Evolutionary conservation across 805 yeast species (phyloP).

Genomic region (Allodekkera sacchari): DNA sequence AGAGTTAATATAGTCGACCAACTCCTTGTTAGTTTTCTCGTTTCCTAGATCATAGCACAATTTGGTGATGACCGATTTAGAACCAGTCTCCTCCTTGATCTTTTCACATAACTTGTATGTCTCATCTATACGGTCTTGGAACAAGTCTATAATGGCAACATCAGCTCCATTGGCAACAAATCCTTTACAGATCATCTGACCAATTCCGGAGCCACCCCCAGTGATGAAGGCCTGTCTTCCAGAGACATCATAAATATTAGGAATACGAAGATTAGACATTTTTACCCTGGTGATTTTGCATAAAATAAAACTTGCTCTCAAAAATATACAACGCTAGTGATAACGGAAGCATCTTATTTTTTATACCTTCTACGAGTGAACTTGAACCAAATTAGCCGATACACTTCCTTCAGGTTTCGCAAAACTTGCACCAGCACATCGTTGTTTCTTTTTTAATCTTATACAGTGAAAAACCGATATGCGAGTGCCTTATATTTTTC

Average conservation of each 20-base stretch:
- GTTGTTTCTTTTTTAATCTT: too few species aligned
- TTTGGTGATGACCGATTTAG: conserved; percentile 10
- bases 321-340: too few species aligned
- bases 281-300: too few species aligned
- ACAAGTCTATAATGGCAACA: conserved; percentile 16
- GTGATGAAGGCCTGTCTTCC: conserved; percentile 18
- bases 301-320: too few species aligned
- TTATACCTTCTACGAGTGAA: too few species aligned
- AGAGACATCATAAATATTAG: conserved; percentile 12
- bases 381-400: too few species aligned
- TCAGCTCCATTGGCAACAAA: conserved; percentile 15
- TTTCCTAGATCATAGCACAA: conserved; percentile 15
- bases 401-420: too few species aligned
- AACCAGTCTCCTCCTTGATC: conserved; percentile 11
- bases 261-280: conserved; percentile 12
- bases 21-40: conserved; percentile 11
- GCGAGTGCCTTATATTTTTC: too few species aligned
- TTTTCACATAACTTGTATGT: conserved; percentile 8
- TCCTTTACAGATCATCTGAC: conserved; percentile 15
- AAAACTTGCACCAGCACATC: too few species aligned
- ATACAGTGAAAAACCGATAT: too few species aligned
- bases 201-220: conserved; percentile 19
- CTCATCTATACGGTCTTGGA: conserved; percentile 14
- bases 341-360: too few species aligned
- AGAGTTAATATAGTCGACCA: conserved; percentile 12